These are phyloP conservation scores for Sextonia rubra DNA, from an alignment of 164 flowering plant genomes.

Conservation along the genomic window DNA sequence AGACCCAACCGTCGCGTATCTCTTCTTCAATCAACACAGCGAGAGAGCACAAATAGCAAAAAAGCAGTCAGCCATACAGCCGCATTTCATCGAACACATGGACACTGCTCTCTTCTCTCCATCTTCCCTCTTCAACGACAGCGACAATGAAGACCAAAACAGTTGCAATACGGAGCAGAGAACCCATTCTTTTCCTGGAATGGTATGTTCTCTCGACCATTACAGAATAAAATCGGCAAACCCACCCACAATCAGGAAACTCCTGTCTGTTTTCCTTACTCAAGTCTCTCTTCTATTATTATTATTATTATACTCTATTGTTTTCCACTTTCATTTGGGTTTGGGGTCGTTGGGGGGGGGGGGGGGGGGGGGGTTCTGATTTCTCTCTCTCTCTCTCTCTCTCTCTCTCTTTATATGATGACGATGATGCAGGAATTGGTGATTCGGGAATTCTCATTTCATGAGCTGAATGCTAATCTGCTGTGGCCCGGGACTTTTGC, in stretches of 20 bases:
- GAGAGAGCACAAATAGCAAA: no score
- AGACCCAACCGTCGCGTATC: no score
- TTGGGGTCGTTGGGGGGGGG: no score
- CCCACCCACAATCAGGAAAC: no score
- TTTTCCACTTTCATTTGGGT: neutral
- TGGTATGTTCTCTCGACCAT: conserved; percentile 31
- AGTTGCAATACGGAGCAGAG: conserved; percentile 63
- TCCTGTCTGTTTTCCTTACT: no score
- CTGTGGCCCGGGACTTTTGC: conserved; percentile 98
- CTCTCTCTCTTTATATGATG: neutral
- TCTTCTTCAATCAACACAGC: no score
- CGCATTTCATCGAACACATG: conserved; percentile 28
- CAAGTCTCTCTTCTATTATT: neutral
- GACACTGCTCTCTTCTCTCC: conserved; percentile 92
- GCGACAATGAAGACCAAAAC: conserved; percentile 31
- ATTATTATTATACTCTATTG: neutral
- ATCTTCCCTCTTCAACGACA: conserved; percentile 64
- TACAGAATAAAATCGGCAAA: no score
- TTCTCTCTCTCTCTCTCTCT: neutral
- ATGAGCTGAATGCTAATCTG: conserved; percentile 89
- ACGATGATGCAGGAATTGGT: conserved; percentile 52
- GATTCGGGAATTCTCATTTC: conserved; percentile 82
- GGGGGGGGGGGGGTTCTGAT: neutral
- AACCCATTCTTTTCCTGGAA: conserved; percentile 73
- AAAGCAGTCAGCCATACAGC: no score